Evolutionary conservation across 1,284 basidiomycete genomes (phyloP).

Genomic region (Irpex sp.): DNA sequence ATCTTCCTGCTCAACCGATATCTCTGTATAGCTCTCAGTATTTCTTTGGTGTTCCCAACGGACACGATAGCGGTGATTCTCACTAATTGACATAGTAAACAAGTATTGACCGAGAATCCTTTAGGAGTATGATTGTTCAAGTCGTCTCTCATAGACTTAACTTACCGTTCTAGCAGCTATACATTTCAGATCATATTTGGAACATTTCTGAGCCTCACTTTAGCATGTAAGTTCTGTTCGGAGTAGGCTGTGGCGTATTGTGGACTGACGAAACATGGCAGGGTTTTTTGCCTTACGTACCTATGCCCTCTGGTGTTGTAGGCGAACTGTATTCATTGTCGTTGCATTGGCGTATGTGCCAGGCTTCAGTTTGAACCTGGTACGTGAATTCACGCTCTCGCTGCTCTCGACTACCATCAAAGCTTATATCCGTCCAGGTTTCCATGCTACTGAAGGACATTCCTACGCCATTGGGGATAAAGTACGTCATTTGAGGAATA

Average conservation of each 20-base stretch:
- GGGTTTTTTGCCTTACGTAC: neutral
- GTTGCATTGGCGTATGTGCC: neutral
- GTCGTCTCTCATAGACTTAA: neutral
- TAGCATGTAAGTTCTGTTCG: neutral
- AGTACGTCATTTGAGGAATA: neutral
- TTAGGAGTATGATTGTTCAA: neutral
- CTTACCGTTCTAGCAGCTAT: neutral
- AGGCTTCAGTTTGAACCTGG: neutral
- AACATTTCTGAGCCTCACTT: neutral
- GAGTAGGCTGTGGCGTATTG: neutral
- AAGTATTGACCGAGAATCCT: neutral
- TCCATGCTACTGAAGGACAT: neutral
- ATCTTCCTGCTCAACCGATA: constrained; percentile 9
- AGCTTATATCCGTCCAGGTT: neutral
- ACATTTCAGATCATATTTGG: neutral
- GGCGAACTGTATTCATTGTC: neutral
- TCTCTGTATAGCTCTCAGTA: neutral
- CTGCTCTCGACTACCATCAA: neutral
- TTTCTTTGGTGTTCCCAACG: neutral
- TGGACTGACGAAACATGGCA: too few species aligned
- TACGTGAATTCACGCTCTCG: neutral
- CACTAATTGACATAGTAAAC: neutral
- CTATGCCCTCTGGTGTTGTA: neutral
- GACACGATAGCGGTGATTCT: neutral
- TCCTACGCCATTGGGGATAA: neutral